A percentile compares a stretch with the other conserved stretches of the same genome.
Conservation (phyloP, 495 filamentous ascomycete genomes). For the Penicillium malachiteum region DNA sequence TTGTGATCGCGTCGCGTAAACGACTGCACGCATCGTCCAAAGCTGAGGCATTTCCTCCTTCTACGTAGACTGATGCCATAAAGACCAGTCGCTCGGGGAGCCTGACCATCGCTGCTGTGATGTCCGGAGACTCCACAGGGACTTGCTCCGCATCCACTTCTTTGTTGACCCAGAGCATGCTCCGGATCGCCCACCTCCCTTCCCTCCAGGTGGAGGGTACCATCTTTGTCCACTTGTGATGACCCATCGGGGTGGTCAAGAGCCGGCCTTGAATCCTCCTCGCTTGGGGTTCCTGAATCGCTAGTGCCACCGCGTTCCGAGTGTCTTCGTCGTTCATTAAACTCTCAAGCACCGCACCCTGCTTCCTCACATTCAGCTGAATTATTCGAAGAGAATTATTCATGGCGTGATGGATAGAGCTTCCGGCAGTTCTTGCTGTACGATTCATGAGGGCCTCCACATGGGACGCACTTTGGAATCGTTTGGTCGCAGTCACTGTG, state of each 20-base stretch:
- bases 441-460: conserved; percentile 27
- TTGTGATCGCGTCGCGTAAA: conserved; percentile 12
- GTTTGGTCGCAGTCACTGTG: conserved; percentile 20
- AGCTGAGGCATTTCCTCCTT: conserved; percentile 12
- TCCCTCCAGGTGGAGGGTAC: too few relatives aligned
- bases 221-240: conserved; percentile 32
- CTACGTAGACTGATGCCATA: conserved; percentile 29
- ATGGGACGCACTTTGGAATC: conserved; percentile 27
- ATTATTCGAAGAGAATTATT: conserved; percentile 29
- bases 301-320: conserved; percentile 15
- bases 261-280: conserved; percentile 22
- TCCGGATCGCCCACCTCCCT: conserved; percentile 28
- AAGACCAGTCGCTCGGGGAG: conserved; percentile 22
- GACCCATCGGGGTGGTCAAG: conserved; percentile 26
- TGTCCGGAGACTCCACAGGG: conserved; percentile 22
- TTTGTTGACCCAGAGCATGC: conserved; percentile 33
- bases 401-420: conserved; percentile 24
- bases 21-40: conserved; percentile 11
- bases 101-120: conserved; percentile 25
- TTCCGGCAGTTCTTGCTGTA: conserved; percentile 31
- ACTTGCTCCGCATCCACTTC: conserved; percentile 29
- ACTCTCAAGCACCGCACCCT: conserved; percentile 24
- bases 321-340: conserved; percentile 31
- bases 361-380: conserved; percentile 32
- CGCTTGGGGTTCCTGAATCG: conserved; percentile 27